Base-by-base conservation (phyloP, 2,329 filamentous ascomycete genomes). In the Fusarium sp. region DNA sequence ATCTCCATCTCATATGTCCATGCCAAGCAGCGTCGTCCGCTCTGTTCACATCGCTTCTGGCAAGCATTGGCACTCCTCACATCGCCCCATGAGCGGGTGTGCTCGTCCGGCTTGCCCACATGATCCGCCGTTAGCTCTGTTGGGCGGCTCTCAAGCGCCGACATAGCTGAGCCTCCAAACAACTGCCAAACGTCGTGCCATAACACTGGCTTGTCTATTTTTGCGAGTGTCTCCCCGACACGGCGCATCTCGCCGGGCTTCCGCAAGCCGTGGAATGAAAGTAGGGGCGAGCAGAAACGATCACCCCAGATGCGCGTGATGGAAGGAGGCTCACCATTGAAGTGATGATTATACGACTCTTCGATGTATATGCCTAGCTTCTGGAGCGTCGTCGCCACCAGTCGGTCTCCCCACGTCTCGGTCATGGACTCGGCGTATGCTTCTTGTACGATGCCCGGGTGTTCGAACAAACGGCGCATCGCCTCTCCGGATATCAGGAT, bases 311-410 rank as follows among this genome's bases (percentile, higher is more conserved):
- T 85, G 52, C 85, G 84, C 57, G 86, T 87, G 74, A 85, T 81
- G 69, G 79, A 78, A 0, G 88, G 88, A 25, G 81, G 79, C 74
- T 89, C 88, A 53, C 88, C 88, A 76, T 89, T 90, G 79, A 90
- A 90, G 67, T 88, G 79, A 54, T 85, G 86, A 63, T 83, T 83
- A 79, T 88, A 88, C 10, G 82, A 79, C 81, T 90, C 88, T 72
- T 89, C 86, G 11, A 90, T 81, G 78, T 89, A 88, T 46, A 90
- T 81, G 18, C 86, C 88, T 9, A 88, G 77, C 77, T 85, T 85
- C 79, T 88, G 86, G 53, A 89, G 78, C 38, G 87, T 87, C 28
- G 84, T 86, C 35, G 88, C 86, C 11, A 90, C 82, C 25, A 90
- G 80, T 58, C 85, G 84, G 77, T 90, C 88, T 60, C 88, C 88